phyloP scores from a whole-genome alignment of 2,329 filamentous ascomycete species.

The Beauveria caledonica region DNA sequence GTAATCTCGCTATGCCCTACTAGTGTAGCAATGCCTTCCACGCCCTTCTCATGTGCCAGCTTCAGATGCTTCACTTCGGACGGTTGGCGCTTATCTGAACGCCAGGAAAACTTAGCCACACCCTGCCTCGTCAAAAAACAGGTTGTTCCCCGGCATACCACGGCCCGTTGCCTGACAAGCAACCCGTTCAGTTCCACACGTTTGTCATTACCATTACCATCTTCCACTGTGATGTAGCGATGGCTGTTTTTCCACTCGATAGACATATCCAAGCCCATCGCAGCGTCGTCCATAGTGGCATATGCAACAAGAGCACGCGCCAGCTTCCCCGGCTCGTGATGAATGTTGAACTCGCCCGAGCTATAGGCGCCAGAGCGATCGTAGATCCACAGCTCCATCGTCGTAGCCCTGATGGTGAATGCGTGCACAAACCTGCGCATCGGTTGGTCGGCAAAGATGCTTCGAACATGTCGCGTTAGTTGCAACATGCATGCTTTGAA shows the following conservation, averaged over 20 bases:
- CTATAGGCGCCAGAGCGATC: constrained; percentile 12
- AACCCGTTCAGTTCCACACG: constrained; percentile 10
- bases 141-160: constrained; percentile 15
- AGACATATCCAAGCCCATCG: constrained; percentile 13
- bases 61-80: background rate
- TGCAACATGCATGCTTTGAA: constrained; percentile 17
- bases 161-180: constrained; percentile 9
- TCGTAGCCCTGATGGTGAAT: constrained; percentile 5
- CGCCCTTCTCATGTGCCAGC: background rate
- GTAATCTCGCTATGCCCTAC: background rate
- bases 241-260: constrained; percentile 1
- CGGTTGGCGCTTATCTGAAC: background rate
- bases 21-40: constrained; percentile 8
- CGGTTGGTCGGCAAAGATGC: constrained; percentile 15
- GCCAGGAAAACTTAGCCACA: constrained; percentile 11
- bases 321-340: background rate
- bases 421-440: constrained; percentile 15
- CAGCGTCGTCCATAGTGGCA: constrained; percentile 14
- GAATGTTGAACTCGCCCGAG: constrained; percentile 14
- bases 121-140: constrained; percentile 11
- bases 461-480: constrained; percentile 14
- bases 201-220: background rate
- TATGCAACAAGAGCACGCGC: constrained; percentile 11
- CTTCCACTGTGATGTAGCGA: constrained; percentile 2
- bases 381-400: constrained; percentile 12